Base-by-base conservation (phyloP, 2,329 filamentous ascomycete genomes). In the Beauveria varroae region DNA sequence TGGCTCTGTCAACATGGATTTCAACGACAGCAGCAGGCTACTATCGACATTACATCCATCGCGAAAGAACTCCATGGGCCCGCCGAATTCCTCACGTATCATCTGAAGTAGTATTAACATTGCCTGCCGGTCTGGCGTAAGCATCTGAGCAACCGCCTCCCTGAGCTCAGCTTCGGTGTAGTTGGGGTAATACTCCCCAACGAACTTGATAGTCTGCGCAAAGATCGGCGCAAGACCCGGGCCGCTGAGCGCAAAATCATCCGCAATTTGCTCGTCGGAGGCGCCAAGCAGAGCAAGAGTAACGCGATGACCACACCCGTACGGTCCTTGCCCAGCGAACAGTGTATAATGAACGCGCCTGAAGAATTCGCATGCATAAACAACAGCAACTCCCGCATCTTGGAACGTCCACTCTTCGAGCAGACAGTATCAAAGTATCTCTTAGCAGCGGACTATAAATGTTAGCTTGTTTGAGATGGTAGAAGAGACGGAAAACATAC, bases 11-110 rank as follows among this genome's bases (percentile, higher is more conserved):
- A 49, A 26, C 46, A 26, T n/a, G n/a, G n/a, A 49, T 1, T 49
- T 49, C 20, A 49, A 26, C 10, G 46, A 49, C 12, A 26, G 22
- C n/a, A 49, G 22, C 9, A 49, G 2, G 22, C 20, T 24, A 18
- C 46, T 26, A 26, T 49, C 46, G 14, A 49, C 46, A 49, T 26
- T 14, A 1, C 44, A 65, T 62, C 28, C 63, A 30, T 64, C 28
- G 41, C 52, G 60, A 28, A 64, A 46, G 1, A 63, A 30, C 18
- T 64, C 53, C 30, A 62, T 56, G 18, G 22, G 60, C n/a, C 64
- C 62, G 4, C 62, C 50, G 14, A 66, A 20, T 14, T 61, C 61
- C 4, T 57, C 30, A 16, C 63, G 57, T 28, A 62, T 65, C 51
- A 64, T 64, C 51, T 62, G 37, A 3, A 34, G 57, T 1, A 49